These are phyloP conservation scores for Monosporascus sp. DNA, from an alignment of 2,329 filamentous ascomycete genomes.

Conservation along the genomic window DNA sequence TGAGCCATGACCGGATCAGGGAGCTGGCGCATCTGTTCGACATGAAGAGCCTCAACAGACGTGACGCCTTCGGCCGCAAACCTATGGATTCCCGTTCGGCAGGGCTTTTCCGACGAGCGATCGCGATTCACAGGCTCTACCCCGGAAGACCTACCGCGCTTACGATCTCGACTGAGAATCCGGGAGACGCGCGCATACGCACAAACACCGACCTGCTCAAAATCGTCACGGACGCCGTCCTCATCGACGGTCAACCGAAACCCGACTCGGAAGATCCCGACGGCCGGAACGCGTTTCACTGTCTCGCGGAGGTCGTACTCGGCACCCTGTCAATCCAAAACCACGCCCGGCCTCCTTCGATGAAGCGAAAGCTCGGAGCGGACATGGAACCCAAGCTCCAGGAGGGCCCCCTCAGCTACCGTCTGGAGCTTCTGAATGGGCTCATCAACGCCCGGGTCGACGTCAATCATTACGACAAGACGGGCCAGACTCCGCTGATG, in stretches of 20 bases:
- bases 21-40: slow-evolving; percentile 22
- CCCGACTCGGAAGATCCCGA: slow-evolving; percentile 34
- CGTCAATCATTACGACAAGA: slow-evolving; percentile 46
- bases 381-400: slow-evolving; percentile 12
- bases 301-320: slow-evolving; percentile 50
- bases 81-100: slow-evolving; percentile 12
- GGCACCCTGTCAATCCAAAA: slow-evolving; percentile 22
- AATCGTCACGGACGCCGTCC: slow-evolving; percentile 28
- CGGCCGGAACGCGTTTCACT: slow-evolving; percentile 54
- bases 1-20: slow-evolving; percentile 11
- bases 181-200: slow-evolving; percentile 15
- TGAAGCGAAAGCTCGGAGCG: slow-evolving; percentile 33
- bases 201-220: slow-evolving; percentile 31
- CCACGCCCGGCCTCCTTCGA: slow-evolving; percentile 14
- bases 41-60: slow-evolving; percentile 27
- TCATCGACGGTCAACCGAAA: slow-evolving; percentile 18
- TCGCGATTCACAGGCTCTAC: slow-evolving; percentile 2
- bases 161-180: slow-evolving; percentile 15
- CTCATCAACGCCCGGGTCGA: slow-evolving; percentile 37
- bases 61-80: slow-evolving; percentile 43
- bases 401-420: slow-evolving; percentile 6
- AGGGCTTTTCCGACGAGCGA: slow-evolving; percentile 2
- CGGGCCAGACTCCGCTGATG: slow-evolving; percentile 52
- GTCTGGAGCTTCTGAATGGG: slow-evolving; percentile 15
- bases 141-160: slow-evolving; percentile 6